Evolutionary conservation across 1,139 yeast species (phyloP).

Genomic region (Suhomyces kunorum): DNA sequence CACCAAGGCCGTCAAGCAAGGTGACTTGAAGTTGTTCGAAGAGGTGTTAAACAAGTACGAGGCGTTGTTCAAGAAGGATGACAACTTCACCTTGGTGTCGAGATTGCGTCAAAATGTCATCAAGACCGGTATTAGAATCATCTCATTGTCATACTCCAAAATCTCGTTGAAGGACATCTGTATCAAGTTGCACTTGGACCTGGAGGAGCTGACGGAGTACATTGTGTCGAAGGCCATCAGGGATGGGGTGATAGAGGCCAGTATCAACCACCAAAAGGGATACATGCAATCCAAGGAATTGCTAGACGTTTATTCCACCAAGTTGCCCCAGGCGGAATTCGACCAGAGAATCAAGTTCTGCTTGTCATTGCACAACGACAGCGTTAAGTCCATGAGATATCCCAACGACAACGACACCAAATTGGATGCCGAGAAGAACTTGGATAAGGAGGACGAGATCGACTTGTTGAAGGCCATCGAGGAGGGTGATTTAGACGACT

Average conservation of each 20-base stretch:
- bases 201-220: slow-evolving; percentile 95
- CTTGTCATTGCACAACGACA: slow-evolving; percentile 85
- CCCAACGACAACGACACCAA: slow-evolving; percentile 49
- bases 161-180: slow-evolving; percentile 90
- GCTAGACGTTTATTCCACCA: slow-evolving; percentile 83
- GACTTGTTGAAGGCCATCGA: slow-evolving; percentile 51
- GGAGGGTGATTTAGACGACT: slow-evolving; percentile 53
- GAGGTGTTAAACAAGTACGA: slow-evolving; percentile 71
- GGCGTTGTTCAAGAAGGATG: slow-evolving; percentile 66
- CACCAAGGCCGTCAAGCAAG: slow-evolving; percentile 88
- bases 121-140: slow-evolving; percentile 94
- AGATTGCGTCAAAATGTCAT: slow-evolving; percentile 96
- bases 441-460: slow-evolving; percentile 43
- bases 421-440: slow-evolving; percentile 24
- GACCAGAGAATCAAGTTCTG: slow-evolving; percentile 94
- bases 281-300: slow-evolving; percentile 89
- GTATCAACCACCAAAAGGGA: slow-evolving; percentile 87
- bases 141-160: slow-evolving; percentile 86
- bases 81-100: slow-evolving; percentile 79
- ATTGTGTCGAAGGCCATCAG: slow-evolving; percentile 95
- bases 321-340: slow-evolving; percentile 82
- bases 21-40: slow-evolving; percentile 83
- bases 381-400: slow-evolving; percentile 94
- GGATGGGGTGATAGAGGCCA: slow-evolving; percentile 97
- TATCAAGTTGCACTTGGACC: slow-evolving; percentile 84